These are phyloP conservation scores for Cyberlindnera maritima DNA, from an alignment of 805 yeast genomes.

Conservation along the genomic window DNA sequence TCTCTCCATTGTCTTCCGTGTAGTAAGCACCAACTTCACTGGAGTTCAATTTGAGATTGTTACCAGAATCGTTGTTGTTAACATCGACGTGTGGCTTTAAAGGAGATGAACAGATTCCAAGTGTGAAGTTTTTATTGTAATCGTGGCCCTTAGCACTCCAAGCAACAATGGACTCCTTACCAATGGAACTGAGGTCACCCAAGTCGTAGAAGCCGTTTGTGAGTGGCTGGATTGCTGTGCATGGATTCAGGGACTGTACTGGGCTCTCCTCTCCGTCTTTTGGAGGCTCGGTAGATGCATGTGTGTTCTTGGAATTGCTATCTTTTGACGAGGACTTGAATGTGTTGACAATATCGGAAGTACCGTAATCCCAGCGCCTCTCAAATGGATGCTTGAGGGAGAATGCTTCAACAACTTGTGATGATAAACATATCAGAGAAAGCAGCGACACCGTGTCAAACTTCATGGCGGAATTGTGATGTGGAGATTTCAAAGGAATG, in stretches of 20 bases:
- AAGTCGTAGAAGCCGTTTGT: constrained; percentile 38
- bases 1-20: constrained; percentile 41
- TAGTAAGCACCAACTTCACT: constrained; percentile 57
- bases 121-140: constrained; percentile 66
- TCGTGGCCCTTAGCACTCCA: constrained; percentile 75
- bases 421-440: background rate
- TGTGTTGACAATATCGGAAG: constrained; percentile 18
- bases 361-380: constrained; percentile 23
- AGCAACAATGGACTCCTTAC: constrained; percentile 32
- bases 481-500: too few species aligned
- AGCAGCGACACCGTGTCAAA: background rate
- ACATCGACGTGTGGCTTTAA: constrained; percentile 29
- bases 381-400: background rate
- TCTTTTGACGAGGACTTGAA: constrained; percentile 8
- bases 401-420: background rate
- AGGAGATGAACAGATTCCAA: constrained; percentile 69
- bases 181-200: constrained; percentile 29
- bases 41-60: constrained; percentile 31
- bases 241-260: constrained; percentile 30
- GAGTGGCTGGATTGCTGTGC: constrained; percentile 41
- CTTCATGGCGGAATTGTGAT: background rate
- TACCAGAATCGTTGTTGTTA: constrained; percentile 20
- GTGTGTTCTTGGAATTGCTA: constrained; percentile 4
- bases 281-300: background rate
- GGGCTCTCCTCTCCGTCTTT: constrained; percentile 11